Percentiles rank a stretch among this genome's conserved stretches.
Evolutionary conservation across 2,329 filamentous ascomycete genomes (phyloP).

Genomic region (Claviceps capensis): DNA sequence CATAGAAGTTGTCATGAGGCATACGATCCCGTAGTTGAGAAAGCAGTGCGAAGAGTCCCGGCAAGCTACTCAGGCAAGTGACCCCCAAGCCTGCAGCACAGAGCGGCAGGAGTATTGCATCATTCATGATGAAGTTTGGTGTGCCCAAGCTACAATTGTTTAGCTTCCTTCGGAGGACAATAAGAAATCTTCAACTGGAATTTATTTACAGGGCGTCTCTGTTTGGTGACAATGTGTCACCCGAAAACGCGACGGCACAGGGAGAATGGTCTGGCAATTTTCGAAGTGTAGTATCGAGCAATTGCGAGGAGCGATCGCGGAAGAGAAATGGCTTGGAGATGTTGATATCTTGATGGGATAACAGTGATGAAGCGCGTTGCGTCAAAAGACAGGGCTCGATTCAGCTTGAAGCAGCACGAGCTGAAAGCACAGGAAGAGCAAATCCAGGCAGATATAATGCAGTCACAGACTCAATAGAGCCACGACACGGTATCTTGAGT

Average conservation of each 20-base stretch:
- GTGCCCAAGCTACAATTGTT: background rate
- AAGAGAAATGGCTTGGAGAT: background rate
- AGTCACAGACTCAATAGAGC: background rate
- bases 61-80: conserved; percentile 22
- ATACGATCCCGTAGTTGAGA: conserved; percentile 21
- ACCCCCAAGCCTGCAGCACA: conserved; percentile 21
- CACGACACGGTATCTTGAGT: background rate
- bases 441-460: background rate
- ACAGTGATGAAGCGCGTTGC: background rate
- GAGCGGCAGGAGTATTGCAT: conserved; percentile 11
- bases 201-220: conserved; percentile 2
- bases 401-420: background rate
- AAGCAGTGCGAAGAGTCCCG: conserved; percentile 21
- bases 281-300: background rate
- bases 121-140: conserved; percentile 2
- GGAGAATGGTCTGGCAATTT: background rate
- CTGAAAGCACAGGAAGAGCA: background rate
- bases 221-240: background rate
- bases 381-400: background rate
- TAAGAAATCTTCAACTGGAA: background rate
- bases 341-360: background rate
- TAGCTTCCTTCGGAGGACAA: background rate
- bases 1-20: conserved; percentile 38
- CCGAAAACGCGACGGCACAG: background rate
- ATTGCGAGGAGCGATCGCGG: background rate